Conservation (phyloP, 495 filamentous ascomycete genomes). For the Xylaria longipes region DNA sequence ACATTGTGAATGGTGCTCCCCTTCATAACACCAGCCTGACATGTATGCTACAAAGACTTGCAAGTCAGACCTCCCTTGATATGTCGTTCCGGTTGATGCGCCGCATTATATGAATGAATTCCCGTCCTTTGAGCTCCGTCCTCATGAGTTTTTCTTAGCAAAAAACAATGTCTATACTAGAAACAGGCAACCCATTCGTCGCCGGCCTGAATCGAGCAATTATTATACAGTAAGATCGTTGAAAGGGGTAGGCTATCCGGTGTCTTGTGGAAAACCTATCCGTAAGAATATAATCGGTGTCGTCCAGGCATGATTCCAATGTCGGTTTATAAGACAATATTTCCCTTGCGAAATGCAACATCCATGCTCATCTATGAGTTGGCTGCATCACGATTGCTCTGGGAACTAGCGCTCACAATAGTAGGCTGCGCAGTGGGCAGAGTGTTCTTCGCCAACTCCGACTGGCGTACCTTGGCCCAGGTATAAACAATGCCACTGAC, state of each 20-base stretch:
- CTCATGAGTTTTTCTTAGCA: slow-evolving; percentile 34
- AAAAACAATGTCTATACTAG: slow-evolving; percentile 41
- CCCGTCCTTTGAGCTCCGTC: slow-evolving; percentile 39
- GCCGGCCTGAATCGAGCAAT: slow-evolving; percentile 30
- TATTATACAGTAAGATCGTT: slow-evolving; percentile 39
- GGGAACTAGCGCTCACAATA: slow-evolving; percentile 89
- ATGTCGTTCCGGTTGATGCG: slow-evolving; percentile 28
- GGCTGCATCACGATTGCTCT: slow-evolving; percentile 83
- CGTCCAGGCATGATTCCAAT: slow-evolving; percentile 28
- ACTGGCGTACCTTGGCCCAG: slow-evolving; percentile 89
- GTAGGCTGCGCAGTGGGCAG: slow-evolving; percentile 72
- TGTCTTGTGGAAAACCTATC: slow-evolving; percentile 1
- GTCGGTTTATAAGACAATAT: slow-evolving; percentile 18
- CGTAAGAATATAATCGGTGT: slow-evolving; percentile 21
- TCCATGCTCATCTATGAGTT: slow-evolving; percentile 47
- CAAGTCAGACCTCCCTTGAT: slow-evolving; percentile 21
- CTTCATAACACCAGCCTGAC: slow-evolving; percentile 20
- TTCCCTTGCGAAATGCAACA: slow-evolving; percentile 1
- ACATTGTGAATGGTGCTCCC: slow-evolving; percentile 16
- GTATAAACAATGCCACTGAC: slow-evolving; percentile 90
- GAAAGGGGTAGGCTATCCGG: slow-evolving; percentile 2
- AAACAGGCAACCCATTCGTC: slow-evolving; percentile 30
- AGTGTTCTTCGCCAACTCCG: slow-evolving; percentile 63
- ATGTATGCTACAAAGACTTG: not conserved
- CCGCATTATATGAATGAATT: slow-evolving; percentile 37